phyloP scores from a whole-genome alignment of 169 alveolate genomes.

The Plasmodium cynomolgi region DNA sequence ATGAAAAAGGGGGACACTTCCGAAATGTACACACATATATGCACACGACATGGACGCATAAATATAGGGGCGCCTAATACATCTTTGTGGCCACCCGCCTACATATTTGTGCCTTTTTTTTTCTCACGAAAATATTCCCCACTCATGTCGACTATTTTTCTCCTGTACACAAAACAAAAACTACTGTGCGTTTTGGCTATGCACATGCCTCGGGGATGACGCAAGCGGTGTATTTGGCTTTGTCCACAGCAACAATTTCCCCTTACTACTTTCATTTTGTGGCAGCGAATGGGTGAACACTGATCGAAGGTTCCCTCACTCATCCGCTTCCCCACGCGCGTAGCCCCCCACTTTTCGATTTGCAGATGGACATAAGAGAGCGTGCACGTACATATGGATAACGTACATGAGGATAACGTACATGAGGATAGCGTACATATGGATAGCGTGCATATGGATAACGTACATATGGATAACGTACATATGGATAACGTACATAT shows the following conservation, averaged over 20 bases:
- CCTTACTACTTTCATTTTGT: neutral
- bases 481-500: neutral
- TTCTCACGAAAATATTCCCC: neutral
- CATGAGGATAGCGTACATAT: no score
- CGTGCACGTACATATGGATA: neutral
- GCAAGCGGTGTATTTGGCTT: neutral
- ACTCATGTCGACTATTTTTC: neutral
- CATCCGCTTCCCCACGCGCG: neutral
- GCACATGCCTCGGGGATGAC: neutral
- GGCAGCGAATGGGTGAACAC: neutral
- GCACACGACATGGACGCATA: neutral
- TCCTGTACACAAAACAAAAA: neutral
- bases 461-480: neutral
- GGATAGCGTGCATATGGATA: neutral
- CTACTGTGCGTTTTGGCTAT: neutral
- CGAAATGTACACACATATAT: neutral
- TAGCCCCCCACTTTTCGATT: neutral
- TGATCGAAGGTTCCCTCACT: neutral
- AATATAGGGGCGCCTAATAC: neutral
- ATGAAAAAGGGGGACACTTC: neutral
- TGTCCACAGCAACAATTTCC: neutral
- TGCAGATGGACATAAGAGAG: neutral
- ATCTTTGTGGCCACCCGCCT: neutral
- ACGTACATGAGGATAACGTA: no score
- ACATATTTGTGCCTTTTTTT: neutral